phyloP scores from a whole-genome alignment of 2,329 filamentous ascomycete genomes.

The Albophoma yamanashiensis region DNA sequence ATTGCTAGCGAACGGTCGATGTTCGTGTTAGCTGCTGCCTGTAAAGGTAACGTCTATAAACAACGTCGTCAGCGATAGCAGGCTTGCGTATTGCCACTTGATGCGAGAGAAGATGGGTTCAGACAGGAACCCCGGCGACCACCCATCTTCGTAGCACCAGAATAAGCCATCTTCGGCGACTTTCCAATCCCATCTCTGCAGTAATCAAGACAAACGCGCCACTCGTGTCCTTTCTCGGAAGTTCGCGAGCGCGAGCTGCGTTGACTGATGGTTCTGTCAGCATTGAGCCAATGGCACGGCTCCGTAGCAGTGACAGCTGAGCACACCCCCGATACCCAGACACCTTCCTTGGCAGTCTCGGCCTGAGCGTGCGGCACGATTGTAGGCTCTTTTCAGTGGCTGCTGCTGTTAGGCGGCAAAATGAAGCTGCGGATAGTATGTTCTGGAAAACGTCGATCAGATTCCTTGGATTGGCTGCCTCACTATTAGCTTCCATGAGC shows the following conservation, averaged over 20 bases:
- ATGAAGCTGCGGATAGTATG: no score
- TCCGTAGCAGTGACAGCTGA: background rate
- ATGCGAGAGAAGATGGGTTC: background rate
- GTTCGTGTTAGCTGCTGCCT: no score
- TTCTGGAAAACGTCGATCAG: no score
- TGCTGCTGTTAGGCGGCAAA: no score
- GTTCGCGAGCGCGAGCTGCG: background rate
- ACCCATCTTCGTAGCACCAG: background rate
- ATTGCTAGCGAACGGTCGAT: no score
- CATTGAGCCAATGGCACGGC: background rate
- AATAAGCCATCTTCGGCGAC: background rate
- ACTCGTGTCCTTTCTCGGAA: background rate
- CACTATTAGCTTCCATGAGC: no score
- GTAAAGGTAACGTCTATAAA: no score
- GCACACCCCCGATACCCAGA: constrained; percentile 12
- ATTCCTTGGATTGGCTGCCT: no score
- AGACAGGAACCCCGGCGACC: background rate
- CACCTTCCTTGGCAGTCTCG: constrained; percentile 23
- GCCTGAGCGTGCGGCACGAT: constrained; percentile 18
- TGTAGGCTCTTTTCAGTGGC: no score
- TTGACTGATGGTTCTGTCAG: background rate
- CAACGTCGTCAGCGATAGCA: no score
- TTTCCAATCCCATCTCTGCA: background rate
- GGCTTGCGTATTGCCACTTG: background rate
- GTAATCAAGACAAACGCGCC: background rate